Percentiles rank a stretch among this genome's conserved stretches.
phyloP scores from a whole-genome alignment of 2,329 filamentous ascomycete species.

The Apiospora marii region DNA sequence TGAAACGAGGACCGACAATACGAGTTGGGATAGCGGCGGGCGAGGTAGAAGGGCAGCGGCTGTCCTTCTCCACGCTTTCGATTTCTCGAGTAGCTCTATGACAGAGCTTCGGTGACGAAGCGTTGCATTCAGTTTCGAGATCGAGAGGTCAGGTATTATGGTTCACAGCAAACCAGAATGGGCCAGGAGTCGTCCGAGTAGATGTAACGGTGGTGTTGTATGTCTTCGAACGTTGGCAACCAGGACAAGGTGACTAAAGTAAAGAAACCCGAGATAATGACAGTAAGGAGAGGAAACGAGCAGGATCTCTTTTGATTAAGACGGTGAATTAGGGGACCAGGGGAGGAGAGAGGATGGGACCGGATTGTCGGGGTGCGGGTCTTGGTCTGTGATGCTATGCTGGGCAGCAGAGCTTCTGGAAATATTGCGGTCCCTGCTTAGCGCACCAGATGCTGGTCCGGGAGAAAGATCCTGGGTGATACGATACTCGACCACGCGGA shows the following conservation, averaged over 20 bases:
- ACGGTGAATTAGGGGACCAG: slow-evolving; percentile 42
- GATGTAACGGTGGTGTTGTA: slow-evolving; percentile 18
- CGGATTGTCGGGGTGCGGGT: slow-evolving; percentile 45
- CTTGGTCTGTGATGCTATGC: slow-evolving; percentile 41
- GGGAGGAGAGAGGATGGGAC: slow-evolving; percentile 42
- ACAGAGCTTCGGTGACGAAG: slow-evolving; percentile 43
- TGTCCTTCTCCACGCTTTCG: slow-evolving; percentile 35
- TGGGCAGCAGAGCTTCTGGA: slow-evolving; percentile 43
- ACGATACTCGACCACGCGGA: slow-evolving; percentile 19
- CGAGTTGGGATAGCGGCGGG: slow-evolving; percentile 31
- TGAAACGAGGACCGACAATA: slow-evolving; percentile 24
- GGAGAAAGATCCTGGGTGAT: slow-evolving; percentile 30
- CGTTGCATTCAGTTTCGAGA: slow-evolving; percentile 30
- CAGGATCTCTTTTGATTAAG: slow-evolving; percentile 35
- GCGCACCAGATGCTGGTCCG: slow-evolving; percentile 41
- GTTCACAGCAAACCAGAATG: slow-evolving; percentile 10
- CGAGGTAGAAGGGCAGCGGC: slow-evolving; percentile 34
- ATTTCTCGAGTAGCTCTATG: slow-evolving; percentile 44
- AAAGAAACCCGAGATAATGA: slow-evolving; percentile 29
- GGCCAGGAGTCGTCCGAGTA: slow-evolving; percentile 16
- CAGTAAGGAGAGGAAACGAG: slow-evolving; percentile 33
- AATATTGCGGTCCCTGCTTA: slow-evolving; percentile 45
- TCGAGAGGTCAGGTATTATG: slow-evolving; percentile 22
- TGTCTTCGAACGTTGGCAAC: slow-evolving; percentile 10
- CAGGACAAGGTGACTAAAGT: slow-evolving; percentile 15